Base-by-base conservation (phyloP, 352 stramenopile species). In the Thalassiosira tumida region DNA sequence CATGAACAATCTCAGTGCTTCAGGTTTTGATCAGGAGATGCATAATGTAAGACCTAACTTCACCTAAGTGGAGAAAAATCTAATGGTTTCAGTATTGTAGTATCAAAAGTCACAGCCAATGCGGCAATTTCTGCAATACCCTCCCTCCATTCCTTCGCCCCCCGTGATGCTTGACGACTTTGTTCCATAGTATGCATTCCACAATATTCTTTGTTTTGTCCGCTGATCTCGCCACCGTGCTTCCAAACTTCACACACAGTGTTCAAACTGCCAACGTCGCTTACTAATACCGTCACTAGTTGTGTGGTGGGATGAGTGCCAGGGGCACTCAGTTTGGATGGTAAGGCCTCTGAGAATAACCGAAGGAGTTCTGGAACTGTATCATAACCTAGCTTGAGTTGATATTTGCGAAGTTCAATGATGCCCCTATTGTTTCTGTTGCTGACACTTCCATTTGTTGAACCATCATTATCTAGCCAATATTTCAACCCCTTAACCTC, bases 231-330 rank as follows among this genome's bases (percentile, higher is more conserved):
- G 67, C 90, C 75, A 26, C 93, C 92, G 81, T 97, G 95, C 29
- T 94, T 93, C 95, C 95, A 97, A 70, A 97, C 87, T 83, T 96
- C 93, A 82, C 95, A 95, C 0, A 96, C 93, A 75, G 95, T 93
- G 84, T 96, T 97, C 41, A 96, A 86, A 38, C 62, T 72, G 41
- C 93, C 94, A 0, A 96, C 85, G 86, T 97, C 94, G 31, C 65
- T 93, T 47, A 95, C 91, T 26, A 97, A 79, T 33, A 97, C 29
- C 38, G 93, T 96, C 5, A 94, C 77, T 17, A 97, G 78, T 51
- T 90, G 73, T 26, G 93, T 96, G 2, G 86, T 92, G 10, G 92
- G 88, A 93, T 97, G 90, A 35, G 90, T 96, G 4, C 89, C 88
- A 21, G n/a, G 10, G 5, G 91, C 89, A 13, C 84, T 88, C 33